Evolutionary conservation across 192 early-diverging fungal species (phyloP), one percentile per base, ranked within the genome.

Genomic region (Coemansia sp.): DNA sequence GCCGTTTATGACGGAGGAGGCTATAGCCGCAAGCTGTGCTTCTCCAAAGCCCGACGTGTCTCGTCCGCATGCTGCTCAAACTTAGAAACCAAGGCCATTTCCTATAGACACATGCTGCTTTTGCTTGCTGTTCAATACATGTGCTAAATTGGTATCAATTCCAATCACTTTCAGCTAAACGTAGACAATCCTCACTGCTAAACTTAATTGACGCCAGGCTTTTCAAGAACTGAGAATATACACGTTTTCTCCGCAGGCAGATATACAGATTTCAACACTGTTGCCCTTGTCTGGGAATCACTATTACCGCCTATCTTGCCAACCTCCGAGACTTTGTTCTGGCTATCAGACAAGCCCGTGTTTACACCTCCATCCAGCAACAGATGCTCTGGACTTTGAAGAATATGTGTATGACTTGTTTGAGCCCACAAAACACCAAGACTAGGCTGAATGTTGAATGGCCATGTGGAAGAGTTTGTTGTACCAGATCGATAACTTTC

Each of bases 331-430:
- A 2, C 32, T 36, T 15, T 57, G 9, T 52, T 22, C 16, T 52
- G 51, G 51, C 51, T 52, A n/a, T 11, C 3, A 5, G n/a, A 2
- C 5, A 47, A 11, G 46, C n/a, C 1, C 6, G n/a, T 15, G n/a
- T 47, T n/a, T 11, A 15, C 46, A 47, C n/a, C 46, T 47, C n/a
- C 46, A 11, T 59, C 39, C 8, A n/a, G n/a, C 5, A 18, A 16
- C 12, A 40, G 13, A 9, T 46, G 10, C 37, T 67, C 60, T 2
- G 46, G 32, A n/a, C 68, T 40, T 10, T 76, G 10, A 41, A 69
- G 62, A 6, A 80, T 13, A 19, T 76, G 73, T 2, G 65, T 60
- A 62, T 80, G 78, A 43, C 78, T 80, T 15, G 70, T 66, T 56
- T 72, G 52, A 13, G 60, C 66, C 78, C 78, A 80, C 6, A 62